A percentile compares a stretch with the other conserved stretches of the same genome.
phyloP scores from a whole-genome alignment of 768 basidiomycete genomes.

The Hypholoma sublateritium region DNA sequence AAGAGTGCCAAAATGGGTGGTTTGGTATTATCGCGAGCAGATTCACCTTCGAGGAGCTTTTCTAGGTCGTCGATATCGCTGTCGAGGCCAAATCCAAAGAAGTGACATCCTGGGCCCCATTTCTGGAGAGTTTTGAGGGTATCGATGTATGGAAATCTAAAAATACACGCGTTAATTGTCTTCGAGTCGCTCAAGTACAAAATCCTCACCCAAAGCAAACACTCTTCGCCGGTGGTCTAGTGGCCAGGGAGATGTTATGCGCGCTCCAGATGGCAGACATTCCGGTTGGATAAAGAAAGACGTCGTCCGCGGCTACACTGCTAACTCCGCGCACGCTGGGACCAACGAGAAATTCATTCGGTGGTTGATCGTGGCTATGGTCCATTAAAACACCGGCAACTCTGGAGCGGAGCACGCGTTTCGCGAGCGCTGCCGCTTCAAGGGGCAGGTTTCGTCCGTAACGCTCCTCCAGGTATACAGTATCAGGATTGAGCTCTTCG shows the following conservation, averaged over 20 bases:
- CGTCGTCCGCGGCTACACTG: constrained; percentile 80
- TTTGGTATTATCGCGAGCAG: constrained; percentile 33
- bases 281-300: constrained; percentile 83
- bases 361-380: constrained; percentile 27
- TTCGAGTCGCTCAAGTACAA: neutral
- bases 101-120: constrained; percentile 94
- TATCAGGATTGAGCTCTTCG: constrained; percentile 59
- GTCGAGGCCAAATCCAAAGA: constrained; percentile 80
- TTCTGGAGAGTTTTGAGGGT: constrained; percentile 93
- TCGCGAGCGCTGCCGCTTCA: constrained; percentile 72
- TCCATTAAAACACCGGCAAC: constrained; percentile 87
- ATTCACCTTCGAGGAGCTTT: constrained; percentile 50
- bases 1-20: constrained; percentile 80
- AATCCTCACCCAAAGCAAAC: constrained; percentile 86
- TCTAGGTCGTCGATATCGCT: constrained; percentile 76
- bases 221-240: constrained; percentile 68
- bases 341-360: constrained; percentile 41
- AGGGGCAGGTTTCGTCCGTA: constrained; percentile 90
- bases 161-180: neutral
- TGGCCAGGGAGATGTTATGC: constrained; percentile 65
- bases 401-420: constrained; percentile 81
- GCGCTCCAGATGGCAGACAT: constrained; percentile 96
- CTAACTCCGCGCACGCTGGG: constrained; percentile 69
- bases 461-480: constrained; percentile 86
- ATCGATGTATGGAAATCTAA: constrained; percentile 92